Conservation (phyloP, 352 stramenopile species). For the Phytophthora niederhauseri region DNA sequence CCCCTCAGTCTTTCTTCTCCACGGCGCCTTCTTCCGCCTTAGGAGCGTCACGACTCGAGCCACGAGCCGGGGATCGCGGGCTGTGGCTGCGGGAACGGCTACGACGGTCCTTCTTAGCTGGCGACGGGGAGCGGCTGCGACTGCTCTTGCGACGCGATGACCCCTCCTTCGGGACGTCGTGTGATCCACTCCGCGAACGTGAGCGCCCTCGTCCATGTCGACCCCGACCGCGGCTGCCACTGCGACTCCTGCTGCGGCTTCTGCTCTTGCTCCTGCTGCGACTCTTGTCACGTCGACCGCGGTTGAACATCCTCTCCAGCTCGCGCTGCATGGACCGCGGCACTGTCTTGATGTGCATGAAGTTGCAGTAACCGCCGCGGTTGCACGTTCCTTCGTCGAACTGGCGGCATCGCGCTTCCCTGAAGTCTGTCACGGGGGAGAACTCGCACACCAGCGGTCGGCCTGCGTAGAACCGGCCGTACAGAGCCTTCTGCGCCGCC, state of each 20-base stretch:
- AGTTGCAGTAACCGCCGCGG: constrained; percentile 99
- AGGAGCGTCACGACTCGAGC: constrained; percentile 11
- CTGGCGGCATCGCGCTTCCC: constrained; percentile 97
- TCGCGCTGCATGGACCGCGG: constrained; percentile 85
- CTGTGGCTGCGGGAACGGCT: constrained; percentile 65
- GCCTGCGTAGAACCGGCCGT: constrained; percentile 98
- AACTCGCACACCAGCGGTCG: constrained; percentile 97
- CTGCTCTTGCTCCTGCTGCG: constrained; percentile 51
- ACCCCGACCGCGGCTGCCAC: constrained; percentile 38
- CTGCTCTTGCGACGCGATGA: constrained; percentile 51
- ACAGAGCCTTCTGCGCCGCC: constrained; percentile 96
- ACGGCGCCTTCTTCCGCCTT: constrained; percentile 20
- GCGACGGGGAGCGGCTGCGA: constrained; percentile 52
- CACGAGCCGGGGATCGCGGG: constrained; percentile 29
- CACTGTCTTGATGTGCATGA: constrained; percentile 98
- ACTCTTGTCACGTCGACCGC: constrained; percentile 48
- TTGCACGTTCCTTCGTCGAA: constrained; percentile 98
- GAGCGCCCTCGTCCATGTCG: constrained; percentile 43
- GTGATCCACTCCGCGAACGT: constrained; percentile 54
- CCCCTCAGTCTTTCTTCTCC: constrained; percentile 37
- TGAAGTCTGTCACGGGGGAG: constrained; percentile 98
- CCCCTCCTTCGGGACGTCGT: constrained; percentile 48
- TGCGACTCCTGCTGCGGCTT: constrained; percentile 58
- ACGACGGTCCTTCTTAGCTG: constrained; percentile 44
- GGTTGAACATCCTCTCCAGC: constrained; percentile 88